Evolutionary conservation across 305 asterid genomes (phyloP).

Genomic region (Fraxinus dipetala): DNA sequence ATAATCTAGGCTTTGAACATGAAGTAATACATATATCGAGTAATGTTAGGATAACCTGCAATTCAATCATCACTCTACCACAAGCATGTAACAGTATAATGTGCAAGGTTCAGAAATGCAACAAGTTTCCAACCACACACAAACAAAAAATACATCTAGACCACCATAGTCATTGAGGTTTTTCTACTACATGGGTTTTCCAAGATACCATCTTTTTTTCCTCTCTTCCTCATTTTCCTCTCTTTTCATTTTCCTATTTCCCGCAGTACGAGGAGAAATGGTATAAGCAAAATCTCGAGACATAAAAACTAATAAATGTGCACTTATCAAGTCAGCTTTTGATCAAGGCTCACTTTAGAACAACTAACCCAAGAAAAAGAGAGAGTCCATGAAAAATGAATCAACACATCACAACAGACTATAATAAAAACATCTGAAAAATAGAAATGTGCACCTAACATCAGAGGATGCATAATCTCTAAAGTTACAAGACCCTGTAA

Average conservation of each 20-base stretch:
- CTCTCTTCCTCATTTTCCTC: too few relatives aligned
- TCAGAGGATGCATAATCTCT: background rate
- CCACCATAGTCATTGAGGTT: background rate
- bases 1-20: background rate
- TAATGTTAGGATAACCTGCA: background rate
- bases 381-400: background rate
- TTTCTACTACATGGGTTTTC: background rate
- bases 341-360: background rate
- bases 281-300: background rate
- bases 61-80: background rate
- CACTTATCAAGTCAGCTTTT: background rate
- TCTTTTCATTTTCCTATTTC: too few relatives aligned
- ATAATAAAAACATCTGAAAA: background rate
- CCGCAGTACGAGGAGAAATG: background rate
- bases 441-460: background rate
- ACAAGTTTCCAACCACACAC: background rate
- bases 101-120: background rate
- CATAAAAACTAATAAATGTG: background rate
- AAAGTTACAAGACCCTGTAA: background rate
- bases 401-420: background rate
- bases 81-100: background rate
- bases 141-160: background rate
- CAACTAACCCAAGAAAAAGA: background rate
- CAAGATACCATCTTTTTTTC: background rate
- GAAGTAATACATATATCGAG: background rate